These are phyloP conservation scores for Penicillium cataractarum DNA, from an alignment of 495 filamentous ascomycete species.

Conservation along the genomic window DNA sequence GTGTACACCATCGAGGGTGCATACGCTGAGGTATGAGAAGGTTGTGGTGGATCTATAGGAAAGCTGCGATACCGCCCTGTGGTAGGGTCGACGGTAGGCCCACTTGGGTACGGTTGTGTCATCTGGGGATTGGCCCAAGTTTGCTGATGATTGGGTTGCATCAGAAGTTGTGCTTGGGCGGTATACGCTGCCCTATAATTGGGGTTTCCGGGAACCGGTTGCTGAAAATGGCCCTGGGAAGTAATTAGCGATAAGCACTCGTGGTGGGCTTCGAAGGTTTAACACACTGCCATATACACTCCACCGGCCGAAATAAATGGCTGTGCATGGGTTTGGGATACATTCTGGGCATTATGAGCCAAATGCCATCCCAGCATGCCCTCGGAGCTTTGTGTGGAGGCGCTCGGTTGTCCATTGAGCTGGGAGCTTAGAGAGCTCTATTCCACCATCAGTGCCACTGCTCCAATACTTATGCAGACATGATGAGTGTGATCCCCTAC, in stretches of 20 bases:
- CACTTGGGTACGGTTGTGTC: background rate
- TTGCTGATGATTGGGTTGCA: background rate
- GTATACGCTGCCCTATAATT: background rate
- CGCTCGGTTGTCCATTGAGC: conserved; percentile 21
- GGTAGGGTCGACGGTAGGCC: too few species aligned
- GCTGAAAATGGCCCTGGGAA: conserved; percentile 5
- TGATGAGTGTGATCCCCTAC: conserved; percentile 36
- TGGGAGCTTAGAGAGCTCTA: conserved; percentile 36
- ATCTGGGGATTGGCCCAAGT: background rate
- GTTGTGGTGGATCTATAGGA: conserved; percentile 1
- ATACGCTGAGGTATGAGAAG: background rate
- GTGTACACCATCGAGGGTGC: background rate
- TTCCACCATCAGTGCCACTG: conserved; percentile 36
- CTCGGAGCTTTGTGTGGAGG: conserved; percentile 17
- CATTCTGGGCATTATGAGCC: conserved; percentile 19
- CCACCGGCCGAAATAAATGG: conserved; percentile 5
- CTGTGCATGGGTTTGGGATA: conserved; percentile 14
- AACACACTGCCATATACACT: conserved; percentile 23
- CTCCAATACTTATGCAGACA: conserved; percentile 24
- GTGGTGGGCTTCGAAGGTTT: background rate
- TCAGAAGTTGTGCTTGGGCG: background rate
- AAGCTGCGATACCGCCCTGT: background rate
- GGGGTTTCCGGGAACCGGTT: background rate
- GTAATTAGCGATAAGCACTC: conserved; percentile 6
- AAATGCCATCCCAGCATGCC: conserved; percentile 25